Evolutionary conservation across 805 yeast species (phyloP).

Genomic region (Cyberlindnera xylosilytica): DNA sequence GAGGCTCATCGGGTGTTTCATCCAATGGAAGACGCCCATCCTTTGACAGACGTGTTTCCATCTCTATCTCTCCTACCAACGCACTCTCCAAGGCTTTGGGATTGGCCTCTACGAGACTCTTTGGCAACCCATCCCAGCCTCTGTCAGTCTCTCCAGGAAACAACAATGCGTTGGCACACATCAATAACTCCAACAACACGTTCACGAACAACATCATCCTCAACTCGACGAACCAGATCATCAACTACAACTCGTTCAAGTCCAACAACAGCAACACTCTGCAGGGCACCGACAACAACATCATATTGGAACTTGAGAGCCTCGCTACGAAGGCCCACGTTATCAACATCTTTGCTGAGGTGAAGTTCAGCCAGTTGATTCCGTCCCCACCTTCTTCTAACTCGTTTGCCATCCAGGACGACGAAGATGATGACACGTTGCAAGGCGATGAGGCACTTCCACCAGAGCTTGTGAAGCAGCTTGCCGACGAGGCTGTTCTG

Average conservation of each 20-base stretch:
- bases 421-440: slow-evolving; percentile 32
- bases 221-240: slow-evolving; percentile 21
- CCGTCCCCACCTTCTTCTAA: slow-evolving; percentile 53
- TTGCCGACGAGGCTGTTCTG: slow-evolving; percentile 84
- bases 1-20: slow-evolving; percentile 46
- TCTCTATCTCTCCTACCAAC: slow-evolving; percentile 73
- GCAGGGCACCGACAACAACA: slow-evolving; percentile 28
- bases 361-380: slow-evolving; percentile 79
- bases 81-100: slow-evolving; percentile 87
- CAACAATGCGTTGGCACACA: slow-evolving; percentile 11
- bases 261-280: neutral
- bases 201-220: slow-evolving; percentile 23
- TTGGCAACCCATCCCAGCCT: slow-evolving; percentile 46
- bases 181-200: slow-evolving; percentile 22
- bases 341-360: slow-evolving; percentile 83
- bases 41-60: slow-evolving; percentile 57
- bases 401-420: slow-evolving; percentile 36
- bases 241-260: slow-evolving; percentile 15
- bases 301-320: slow-evolving; percentile 55
- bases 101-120: slow-evolving; percentile 81
- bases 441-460: slow-evolving; percentile 38
- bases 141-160: slow-evolving; percentile 21
- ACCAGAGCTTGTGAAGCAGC: slow-evolving; percentile 48
- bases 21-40: slow-evolving; percentile 54
- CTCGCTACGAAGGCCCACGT: slow-evolving; percentile 91